Base-by-base conservation (phyloP, 2,329 filamentous ascomycete genomes). In the Grosmannia penicillata region DNA sequence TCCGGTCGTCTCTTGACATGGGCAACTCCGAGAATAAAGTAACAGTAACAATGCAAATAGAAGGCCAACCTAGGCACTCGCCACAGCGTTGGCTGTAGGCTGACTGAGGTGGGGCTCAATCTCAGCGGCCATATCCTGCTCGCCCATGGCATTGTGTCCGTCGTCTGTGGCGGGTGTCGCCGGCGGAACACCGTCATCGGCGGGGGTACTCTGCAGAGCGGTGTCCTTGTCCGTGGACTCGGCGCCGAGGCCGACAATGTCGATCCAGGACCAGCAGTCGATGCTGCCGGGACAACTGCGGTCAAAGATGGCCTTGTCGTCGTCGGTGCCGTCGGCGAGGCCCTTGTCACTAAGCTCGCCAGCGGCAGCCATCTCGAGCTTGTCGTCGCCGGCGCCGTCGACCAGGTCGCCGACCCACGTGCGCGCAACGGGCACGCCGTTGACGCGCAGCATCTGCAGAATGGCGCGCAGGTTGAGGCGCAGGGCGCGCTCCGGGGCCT, bases 401-500 rank as follows among this genome's bases (percentile, higher is more conserved):
- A 60, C 56, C 6, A 74, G 51, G 36, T 72, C 71, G 21, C 54
- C 62, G 4, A 55, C 48, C 54, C 59, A 66, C 0, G 72, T 76
- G 8, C 62, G 56, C 0, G 61, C 61, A 2, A 78, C 61, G 0
- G 61, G 51, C 1, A 75, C 54, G 3, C 56, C 59, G 37, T 71
- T 70, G 19, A 52, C 53, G 0, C 75, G 59, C 7, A 79, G 48
- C 6, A 74, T 53, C 53, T 78, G 73, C 35, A 76, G 55, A 19
- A 70, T 57, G 2, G 74, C 73, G 2, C 75, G 61, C 4, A 72
- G 56, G 45, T 79, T 79, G 3, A 78, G 58, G 17, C 70, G 62
- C 36, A 79, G 53, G 0, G 70, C 66, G 11, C 72, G 62, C 50
- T 75, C 72, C 0, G 75, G 74, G 37, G 72, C 62, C 33, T 70